Evolutionary conservation across 306 rosid genomes (phyloP), one percentile per base, ranked within the genome.

Genomic region (Glycine latifolia): DNA sequence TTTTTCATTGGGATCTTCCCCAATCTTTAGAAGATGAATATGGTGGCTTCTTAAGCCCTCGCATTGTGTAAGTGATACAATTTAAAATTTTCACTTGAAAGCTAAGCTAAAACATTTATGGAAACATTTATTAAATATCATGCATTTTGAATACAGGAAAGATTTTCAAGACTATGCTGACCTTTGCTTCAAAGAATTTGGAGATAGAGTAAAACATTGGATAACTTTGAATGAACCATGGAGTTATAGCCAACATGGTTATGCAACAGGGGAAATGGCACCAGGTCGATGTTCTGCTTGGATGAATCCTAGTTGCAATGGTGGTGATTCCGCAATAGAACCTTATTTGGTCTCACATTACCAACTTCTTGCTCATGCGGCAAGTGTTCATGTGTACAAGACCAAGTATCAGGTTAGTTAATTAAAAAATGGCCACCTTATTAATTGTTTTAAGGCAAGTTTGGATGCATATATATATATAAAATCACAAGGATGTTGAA

Each of bases 1-100:
- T 91, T 48, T 89, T 87, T 15, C 93, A 91, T 43, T 88, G 96
- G 96, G 96, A 91, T 76, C 84, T 86, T 73, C 93, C 96, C 3
- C 92, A 91, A 53, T 3, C 88, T 12, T 66, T 91, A 52, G 85
- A 91, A 85, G 91, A 91, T 35, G 90, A 87, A 14, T 89, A 84
- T 43, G 84, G 84, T 10, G 93, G 96, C 16, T 91, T 91, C 65
- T 16, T 85, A 6, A 86, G 89, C 41, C 84, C 80, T 50, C 74
- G 8, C 14, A 83, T 83, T 9, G 46, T 62, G 89, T 91, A 55
- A 90, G 94, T 55, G 2, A 7, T 15, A 14, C 14, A 44, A 31
- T 56, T 54, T 4, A 33, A 44, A 15, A 4, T 4, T 65, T 81
- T 1, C 4, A 20, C 0, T n/a, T n/a, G 17, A 74, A 1, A 62